Evolutionary conservation across 305 asterid genomes (phyloP).

Genomic region (Rubia peregrina): DNA sequence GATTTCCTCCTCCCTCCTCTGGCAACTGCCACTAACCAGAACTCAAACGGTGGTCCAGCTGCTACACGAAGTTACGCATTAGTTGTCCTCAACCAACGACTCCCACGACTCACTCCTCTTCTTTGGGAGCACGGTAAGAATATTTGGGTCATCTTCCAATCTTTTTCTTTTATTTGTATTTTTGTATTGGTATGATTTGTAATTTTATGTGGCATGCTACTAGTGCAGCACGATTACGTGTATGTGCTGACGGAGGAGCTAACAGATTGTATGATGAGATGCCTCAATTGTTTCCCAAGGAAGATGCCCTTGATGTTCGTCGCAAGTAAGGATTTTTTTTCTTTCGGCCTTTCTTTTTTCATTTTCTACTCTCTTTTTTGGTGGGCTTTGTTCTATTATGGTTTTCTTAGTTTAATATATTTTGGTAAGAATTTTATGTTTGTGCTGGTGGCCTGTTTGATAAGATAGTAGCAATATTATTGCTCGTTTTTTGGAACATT

Average conservation of each 20-base stretch:
- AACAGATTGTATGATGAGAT: slow-evolving; percentile 77
- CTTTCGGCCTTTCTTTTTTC: background rate
- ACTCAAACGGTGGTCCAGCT: background rate
- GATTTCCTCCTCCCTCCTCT: slow-evolving; percentile 52
- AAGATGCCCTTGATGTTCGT: slow-evolving; percentile 50
- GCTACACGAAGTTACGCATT: slow-evolving; percentile 41
- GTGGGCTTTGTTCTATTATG: background rate
- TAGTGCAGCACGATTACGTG: slow-evolving; percentile 56
- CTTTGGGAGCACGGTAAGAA: slow-evolving; percentile 71
- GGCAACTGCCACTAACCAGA: slow-evolving; percentile 19
- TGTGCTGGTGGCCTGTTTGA: background rate
- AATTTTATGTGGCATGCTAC: background rate
- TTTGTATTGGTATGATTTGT: background rate
- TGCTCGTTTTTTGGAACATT: background rate
- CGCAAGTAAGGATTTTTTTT: slow-evolving; percentile 38
- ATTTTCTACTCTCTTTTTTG: background rate
- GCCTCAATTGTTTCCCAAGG: slow-evolving; percentile 58
- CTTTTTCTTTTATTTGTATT: slow-evolving; percentile 12
- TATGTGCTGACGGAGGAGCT: slow-evolving; percentile 96
- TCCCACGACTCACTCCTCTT: slow-evolving; percentile 76
- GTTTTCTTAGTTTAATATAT: background rate
- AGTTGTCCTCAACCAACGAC: slow-evolving; percentile 61
- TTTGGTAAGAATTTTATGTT: background rate
- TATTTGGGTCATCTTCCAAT: background rate
- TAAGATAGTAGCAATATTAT: background rate